A percentile compares a stretch with the other conserved stretches of the same genome.
phyloP scores from a whole-genome alignment of 495 filamentous ascomycete genomes.

The Penicillium longicatenatum region DNA sequence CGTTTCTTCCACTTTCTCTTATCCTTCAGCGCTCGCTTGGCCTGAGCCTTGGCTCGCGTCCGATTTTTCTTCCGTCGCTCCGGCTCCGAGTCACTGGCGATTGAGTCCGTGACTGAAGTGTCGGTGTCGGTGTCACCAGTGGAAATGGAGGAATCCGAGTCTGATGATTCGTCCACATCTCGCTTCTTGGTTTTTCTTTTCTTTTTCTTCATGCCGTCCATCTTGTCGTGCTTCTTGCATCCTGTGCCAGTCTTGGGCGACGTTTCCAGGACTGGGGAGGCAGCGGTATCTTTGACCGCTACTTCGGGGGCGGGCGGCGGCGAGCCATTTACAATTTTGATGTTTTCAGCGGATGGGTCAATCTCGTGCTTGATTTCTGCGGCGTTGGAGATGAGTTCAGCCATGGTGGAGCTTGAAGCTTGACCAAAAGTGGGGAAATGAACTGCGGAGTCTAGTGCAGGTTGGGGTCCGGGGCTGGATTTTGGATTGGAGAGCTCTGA shows the following conservation, averaged over 20 bases:
- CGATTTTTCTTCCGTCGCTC: conserved; percentile 35
- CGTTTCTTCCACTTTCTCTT: conserved; percentile 39
- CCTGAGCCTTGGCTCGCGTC: conserved; percentile 47
- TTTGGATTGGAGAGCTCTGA: neutral
- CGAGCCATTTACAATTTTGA: conserved; percentile 27
- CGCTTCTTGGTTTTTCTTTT: conserved; percentile 30
- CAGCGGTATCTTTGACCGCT: conserved; percentile 32
- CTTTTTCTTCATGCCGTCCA: conserved; percentile 20
- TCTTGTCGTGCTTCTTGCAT: conserved; percentile 44
- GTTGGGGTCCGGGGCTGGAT: neutral
- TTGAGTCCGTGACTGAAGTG: conserved; percentile 16
- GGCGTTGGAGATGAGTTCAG: conserved; percentile 11
- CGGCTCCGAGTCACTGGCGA: conserved; percentile 29
- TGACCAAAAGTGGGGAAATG: conserved; percentile 17
- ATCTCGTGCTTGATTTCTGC: conserved; percentile 25
- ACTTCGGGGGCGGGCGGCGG: conserved; percentile 18
- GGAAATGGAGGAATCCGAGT: conserved; percentile 9
- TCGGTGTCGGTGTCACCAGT: conserved; percentile 7
- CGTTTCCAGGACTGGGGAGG: conserved; percentile 13
- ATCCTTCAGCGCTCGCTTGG: conserved; percentile 44
- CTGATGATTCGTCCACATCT: conserved; percentile 31
- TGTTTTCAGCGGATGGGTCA: conserved; percentile 25
- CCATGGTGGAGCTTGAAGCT: conserved; percentile 24
- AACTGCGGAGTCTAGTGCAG: conserved; percentile 3
- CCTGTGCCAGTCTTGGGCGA: conserved; percentile 24